phyloP scores from a whole-genome alignment of 805 yeast genomes.

The Kodamaea leandrae region DNA sequence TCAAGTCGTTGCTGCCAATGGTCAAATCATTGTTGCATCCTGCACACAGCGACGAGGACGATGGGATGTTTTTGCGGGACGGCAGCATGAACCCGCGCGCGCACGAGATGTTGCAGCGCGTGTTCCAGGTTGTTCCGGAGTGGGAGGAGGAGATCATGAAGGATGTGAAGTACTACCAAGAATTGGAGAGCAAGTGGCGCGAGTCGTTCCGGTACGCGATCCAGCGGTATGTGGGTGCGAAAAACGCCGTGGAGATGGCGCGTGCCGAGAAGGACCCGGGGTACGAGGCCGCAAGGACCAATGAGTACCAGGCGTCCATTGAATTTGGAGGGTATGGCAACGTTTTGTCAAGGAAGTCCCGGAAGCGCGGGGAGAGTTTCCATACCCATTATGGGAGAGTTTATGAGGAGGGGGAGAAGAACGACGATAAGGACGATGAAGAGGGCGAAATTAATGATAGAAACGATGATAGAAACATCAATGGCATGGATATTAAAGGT shows the following conservation, averaged over 20 bases:
- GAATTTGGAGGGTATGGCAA: constrained; percentile 38
- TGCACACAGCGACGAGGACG: constrained; percentile 1
- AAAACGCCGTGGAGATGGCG: constrained; percentile 28
- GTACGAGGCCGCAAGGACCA: constrained; percentile 31
- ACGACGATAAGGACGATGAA: not conserved
- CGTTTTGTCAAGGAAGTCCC: constrained; percentile 16
- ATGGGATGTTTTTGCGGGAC: constrained; percentile 29
- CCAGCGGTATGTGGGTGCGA: constrained; percentile 26
- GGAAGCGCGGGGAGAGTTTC: constrained; percentile 6
- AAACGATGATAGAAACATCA: not conserved
- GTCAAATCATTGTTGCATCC: constrained; percentile 14
- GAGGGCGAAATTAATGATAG: not conserved
- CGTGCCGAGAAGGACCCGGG: constrained; percentile 21
- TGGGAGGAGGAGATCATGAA: constrained; percentile 33
- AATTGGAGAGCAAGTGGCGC: constrained; percentile 32
- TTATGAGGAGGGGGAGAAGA: constrained; percentile 9
- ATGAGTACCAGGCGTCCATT: constrained; percentile 37
- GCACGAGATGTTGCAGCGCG: constrained; percentile 23
- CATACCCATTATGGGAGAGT: constrained; percentile 17
- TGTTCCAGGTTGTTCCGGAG: constrained; percentile 29
- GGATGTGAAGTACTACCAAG: constrained; percentile 24
- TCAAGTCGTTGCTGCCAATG: constrained; percentile 24
- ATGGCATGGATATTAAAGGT: not conserved
- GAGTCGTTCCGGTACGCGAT: constrained; percentile 28
- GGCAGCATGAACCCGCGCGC: constrained; percentile 27